Base-by-base conservation (phyloP, 2,329 filamentous ascomycete species). In the Aspergillus fijiensis region DNA sequence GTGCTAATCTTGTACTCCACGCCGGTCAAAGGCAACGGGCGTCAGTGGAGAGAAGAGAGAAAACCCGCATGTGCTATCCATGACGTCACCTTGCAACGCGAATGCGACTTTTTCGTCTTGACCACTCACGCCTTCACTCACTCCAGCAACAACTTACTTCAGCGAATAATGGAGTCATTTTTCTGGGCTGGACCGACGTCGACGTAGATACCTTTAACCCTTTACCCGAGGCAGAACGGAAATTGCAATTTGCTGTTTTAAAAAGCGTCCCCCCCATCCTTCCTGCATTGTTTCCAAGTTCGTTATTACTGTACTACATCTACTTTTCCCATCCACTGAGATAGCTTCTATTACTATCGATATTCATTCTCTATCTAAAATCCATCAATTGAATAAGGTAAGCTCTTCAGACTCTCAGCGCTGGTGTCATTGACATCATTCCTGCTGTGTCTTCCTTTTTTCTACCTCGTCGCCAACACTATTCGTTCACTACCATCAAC, bases 71-170 rank as follows among this genome's bases (percentile, higher is more conserved):
- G 45, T 57, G 60, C 27, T 54, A 57, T 60, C 49, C 19, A 62
- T 62, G 60, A 62, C 60, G 60, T 62, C 60, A 62, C 50, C 31
- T 16, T 35, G 11, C 16, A 14, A n/a, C 19, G 35, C 25, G 50
- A 39, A 25, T 27, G 52, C 39, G 21, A 33, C 33, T 51, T 31
- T 31, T n/a, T 31, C 51, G 5, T 23, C 33, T 27, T 25, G 33
- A 16, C 33, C 33, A 35, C 33, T 35, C 33, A 35, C 33, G 7
- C 25, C 25, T 27, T 27, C 25, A 27, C 25, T 29, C 27, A 29
- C 27, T 29, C 7, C 27, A 29, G 27, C 27, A 29, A 29, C 27
- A 9, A 29, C 27, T 29, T 9, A 29, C 7, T 29, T 29, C 27
- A 29, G 27, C 27, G 27, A 35, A 19, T 39, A 47, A 42, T 54